phyloP scores from a whole-genome alignment of 1,284 basidiomycete genomes.

The Papiliotrema nemorosa region DNA sequence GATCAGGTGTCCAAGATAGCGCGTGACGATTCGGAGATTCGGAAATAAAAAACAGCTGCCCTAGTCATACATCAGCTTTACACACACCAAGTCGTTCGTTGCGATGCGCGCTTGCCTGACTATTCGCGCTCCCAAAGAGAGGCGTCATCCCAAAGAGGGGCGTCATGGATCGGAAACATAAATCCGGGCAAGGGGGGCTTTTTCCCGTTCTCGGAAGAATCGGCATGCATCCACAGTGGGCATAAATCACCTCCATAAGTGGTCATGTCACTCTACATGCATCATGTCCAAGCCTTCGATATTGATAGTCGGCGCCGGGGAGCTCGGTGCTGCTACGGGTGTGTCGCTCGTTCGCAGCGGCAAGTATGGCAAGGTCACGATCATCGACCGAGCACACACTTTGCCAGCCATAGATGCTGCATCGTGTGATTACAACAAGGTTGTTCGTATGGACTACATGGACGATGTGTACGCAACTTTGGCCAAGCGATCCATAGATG shows the following conservation, averaged over 20 bases:
- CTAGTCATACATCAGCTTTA: too few relatives aligned
- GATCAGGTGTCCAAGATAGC: too few relatives aligned
- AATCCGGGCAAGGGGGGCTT: background rate
- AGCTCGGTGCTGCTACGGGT: constrained; percentile 77
- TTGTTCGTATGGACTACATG: constrained; percentile 52
- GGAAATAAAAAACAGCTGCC: too few relatives aligned
- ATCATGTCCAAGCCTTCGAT: constrained; percentile 42
- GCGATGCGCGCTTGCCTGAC: too few relatives aligned
- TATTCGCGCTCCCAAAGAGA: background rate
- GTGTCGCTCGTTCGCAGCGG: constrained; percentile 66
- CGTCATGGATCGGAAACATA: background rate
- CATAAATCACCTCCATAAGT: background rate
- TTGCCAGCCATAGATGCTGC: constrained; percentile 75
- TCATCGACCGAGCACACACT: constrained; percentile 64
- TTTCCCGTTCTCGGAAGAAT: background rate
- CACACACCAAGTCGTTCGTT: too few relatives aligned
- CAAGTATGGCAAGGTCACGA: constrained; percentile 59
- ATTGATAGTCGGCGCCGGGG: constrained; percentile 77
- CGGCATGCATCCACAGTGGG: background rate
- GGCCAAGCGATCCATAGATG: constrained; percentile 65
- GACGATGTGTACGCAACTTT: constrained; percentile 59
- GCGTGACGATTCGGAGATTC: too few relatives aligned
- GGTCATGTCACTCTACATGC: background rate
- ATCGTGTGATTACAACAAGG: constrained; percentile 79
- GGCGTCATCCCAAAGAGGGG: background rate